Conservation (phyloP, 2,329 filamentous ascomycete genomes). For the Blastomyces silverae region DNA sequence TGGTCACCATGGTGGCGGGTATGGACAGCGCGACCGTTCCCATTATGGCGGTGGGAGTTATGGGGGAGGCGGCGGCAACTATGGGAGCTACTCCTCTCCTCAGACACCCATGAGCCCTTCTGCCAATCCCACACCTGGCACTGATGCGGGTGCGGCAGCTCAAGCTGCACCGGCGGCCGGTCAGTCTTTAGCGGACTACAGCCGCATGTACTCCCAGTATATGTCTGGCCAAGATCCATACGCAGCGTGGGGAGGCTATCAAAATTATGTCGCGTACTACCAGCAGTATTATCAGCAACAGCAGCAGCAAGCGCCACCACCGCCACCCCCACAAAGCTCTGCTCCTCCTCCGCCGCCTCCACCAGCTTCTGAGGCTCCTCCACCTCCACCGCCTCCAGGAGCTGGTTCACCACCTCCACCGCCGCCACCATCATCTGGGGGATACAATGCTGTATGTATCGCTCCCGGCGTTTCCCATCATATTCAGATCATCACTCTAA, state of each 20-base stretch:
- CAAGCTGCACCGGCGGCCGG: slow-evolving; percentile 23
- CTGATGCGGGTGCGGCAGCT: slow-evolving; percentile 21
- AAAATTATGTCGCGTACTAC: slow-evolving; percentile 56
- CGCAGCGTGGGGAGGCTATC: slow-evolving; percentile 82
- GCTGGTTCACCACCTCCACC: slow-evolving; percentile 52
- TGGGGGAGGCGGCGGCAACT: slow-evolving; percentile 31
- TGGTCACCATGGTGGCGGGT: slow-evolving; percentile 35
- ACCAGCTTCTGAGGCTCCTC: slow-evolving; percentile 53
- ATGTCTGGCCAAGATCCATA: slow-evolving; percentile 72
- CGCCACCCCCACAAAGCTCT: slow-evolving; percentile 48
- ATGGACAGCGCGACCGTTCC: slow-evolving; percentile 49
- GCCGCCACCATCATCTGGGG: slow-evolving; percentile 49
- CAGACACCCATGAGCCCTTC: slow-evolving; percentile 41
- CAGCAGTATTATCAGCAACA: slow-evolving; percentile 69
- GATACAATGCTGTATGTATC: slow-evolving; percentile 57
- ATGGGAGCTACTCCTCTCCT: slow-evolving; percentile 40
- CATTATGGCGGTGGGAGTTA: slow-evolving; percentile 37
- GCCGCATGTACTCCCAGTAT: slow-evolving; percentile 76
- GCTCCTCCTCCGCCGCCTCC: slow-evolving; percentile 54
- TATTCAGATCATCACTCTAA: background rate
- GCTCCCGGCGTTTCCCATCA: background rate
- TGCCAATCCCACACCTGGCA: slow-evolving; percentile 38
- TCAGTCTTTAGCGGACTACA: slow-evolving; percentile 55
- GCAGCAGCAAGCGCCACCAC: slow-evolving; percentile 38
- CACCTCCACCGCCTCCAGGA: slow-evolving; percentile 56